Percentiles rank a stretch among this genome's conserved stretches.
Conservation (phyloP, 2,329 filamentous ascomycete genomes). For the Didymella sp. region DNA sequence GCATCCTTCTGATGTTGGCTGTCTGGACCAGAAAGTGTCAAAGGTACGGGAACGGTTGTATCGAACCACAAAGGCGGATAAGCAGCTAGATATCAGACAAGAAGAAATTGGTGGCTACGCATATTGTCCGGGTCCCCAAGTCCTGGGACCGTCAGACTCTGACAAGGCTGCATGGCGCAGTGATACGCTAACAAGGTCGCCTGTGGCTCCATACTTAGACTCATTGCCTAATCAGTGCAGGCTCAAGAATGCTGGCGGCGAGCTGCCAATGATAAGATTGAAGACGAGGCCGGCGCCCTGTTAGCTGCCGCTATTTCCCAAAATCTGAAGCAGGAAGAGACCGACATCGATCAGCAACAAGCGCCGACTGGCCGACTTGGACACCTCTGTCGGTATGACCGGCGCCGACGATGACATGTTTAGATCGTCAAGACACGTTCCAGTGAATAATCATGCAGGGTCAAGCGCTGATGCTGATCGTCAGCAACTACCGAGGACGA, state of each 20-base stretch:
- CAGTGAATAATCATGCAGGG: slow-evolving; percentile 16
- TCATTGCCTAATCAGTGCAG: slow-evolving; percentile 1
- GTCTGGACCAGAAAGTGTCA: background rate
- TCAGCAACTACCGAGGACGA: slow-evolving; percentile 18
- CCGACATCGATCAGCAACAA: background rate
- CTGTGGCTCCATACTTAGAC: background rate
- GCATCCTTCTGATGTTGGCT: slow-evolving; percentile 40
- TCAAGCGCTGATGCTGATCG: slow-evolving; percentile 23
- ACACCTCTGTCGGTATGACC: slow-evolving; percentile 5
- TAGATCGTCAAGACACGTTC: slow-evolving; percentile 13
- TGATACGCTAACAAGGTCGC: background rate
- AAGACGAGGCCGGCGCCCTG: background rate
- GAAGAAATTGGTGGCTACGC: slow-evolving; percentile 5
- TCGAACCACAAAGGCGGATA: slow-evolving; percentile 11
- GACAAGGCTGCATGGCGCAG: slow-evolving; percentile 16
- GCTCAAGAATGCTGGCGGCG: background rate
- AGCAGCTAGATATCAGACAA: slow-evolving; percentile 29
- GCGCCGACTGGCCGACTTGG: slow-evolving; percentile 16
- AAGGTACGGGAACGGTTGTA: slow-evolving; percentile 6
- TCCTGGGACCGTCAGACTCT: slow-evolving; percentile 18
- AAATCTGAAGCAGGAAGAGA: background rate
- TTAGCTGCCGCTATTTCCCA: background rate
- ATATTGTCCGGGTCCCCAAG: slow-evolving; percentile 35
- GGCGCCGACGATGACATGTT: slow-evolving; percentile 32
- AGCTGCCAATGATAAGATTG: background rate